phyloP scores from a whole-genome alignment of 2,329 filamentous ascomycete species.

The Colletotrichum orbiculare region DNA sequence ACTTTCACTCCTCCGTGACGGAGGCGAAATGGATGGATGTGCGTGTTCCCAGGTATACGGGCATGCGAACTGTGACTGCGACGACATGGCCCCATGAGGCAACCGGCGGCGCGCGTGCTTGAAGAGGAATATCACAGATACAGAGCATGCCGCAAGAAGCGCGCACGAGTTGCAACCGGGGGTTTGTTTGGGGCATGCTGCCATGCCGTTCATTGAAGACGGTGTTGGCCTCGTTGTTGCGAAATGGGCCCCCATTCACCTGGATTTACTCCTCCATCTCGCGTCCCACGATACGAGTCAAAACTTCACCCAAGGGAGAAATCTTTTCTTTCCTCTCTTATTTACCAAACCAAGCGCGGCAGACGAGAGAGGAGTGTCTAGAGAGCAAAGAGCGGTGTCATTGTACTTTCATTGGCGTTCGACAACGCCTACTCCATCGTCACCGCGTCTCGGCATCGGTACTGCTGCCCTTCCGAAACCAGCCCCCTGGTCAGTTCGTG shows the following conservation, averaged over 20 bases:
- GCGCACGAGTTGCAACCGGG: neutral
- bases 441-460: too few species aligned
- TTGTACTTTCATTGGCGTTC: slow-evolving; percentile 22
- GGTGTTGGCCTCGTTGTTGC: neutral
- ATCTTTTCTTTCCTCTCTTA: too few species aligned
- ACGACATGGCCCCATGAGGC: too few species aligned
- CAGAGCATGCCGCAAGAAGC: slow-evolving; percentile 30
- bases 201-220: neutral
- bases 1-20: too few species aligned
- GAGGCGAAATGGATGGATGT: too few species aligned
- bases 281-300: neutral
- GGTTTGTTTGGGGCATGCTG: neutral
- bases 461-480: neutral
- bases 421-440: too few species aligned
- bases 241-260: neutral
- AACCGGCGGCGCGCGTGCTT: too few species aligned
- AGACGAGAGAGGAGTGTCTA: neutral
- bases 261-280: neutral
- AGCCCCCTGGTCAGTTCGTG: neutral
- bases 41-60: slow-evolving; percentile 2
- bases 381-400: slow-evolving; percentile 20
- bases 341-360: slow-evolving; percentile 3
- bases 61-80: neutral
- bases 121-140: neutral
- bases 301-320: neutral